phyloP scores from a whole-genome alignment of 225 moss, liverwort and hornwort genomes.

The Bryoerythrophyllum caledonicum region DNA sequence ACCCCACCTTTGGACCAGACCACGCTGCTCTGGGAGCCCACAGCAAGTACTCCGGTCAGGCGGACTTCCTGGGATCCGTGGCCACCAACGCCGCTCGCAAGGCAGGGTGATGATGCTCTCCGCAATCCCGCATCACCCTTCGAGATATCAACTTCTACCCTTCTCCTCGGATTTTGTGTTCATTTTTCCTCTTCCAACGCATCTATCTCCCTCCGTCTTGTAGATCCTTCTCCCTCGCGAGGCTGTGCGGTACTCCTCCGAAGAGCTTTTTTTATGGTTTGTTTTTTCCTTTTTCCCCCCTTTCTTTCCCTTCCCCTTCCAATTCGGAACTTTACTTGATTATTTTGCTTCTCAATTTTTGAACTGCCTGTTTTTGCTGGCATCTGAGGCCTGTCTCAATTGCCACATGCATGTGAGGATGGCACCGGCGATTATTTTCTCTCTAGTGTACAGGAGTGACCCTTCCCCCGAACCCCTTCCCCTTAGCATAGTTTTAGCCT shows the following conservation, averaged over 20 bases:
- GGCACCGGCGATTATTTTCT: slow-evolving; percentile 40
- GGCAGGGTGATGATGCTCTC: slow-evolving; percentile 63
- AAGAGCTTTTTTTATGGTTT: slow-evolving; percentile 44
- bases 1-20: slow-evolving; percentile 51
- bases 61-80: slow-evolving; percentile 63
- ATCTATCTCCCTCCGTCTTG: background rate
- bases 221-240: slow-evolving; percentile 8
- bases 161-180: background rate
- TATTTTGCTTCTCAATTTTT: slow-evolving; percentile 33
- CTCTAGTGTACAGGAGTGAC: slow-evolving; percentile 47
- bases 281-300: background rate
- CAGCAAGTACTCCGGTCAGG: slow-evolving; percentile 56
- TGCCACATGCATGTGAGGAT: slow-evolving; percentile 29
- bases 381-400: slow-evolving; percentile 20
- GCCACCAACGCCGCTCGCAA: slow-evolving; percentile 75
- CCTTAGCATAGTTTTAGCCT: background rate
- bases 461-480: background rate
- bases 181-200: background rate
- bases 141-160: background rate
- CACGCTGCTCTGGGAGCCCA: slow-evolving; percentile 40
- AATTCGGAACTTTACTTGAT: slow-evolving; percentile 37
- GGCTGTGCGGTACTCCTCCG: slow-evolving; percentile 39
- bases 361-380: slow-evolving; percentile 42
- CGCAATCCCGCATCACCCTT: slow-evolving; percentile 3
- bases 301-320: background rate